Evolutionary conservation across 345 rosid species (phyloP), one percentile per base, ranked within the genome.

Genomic region (Excoecaria cochinchinensis): DNA sequence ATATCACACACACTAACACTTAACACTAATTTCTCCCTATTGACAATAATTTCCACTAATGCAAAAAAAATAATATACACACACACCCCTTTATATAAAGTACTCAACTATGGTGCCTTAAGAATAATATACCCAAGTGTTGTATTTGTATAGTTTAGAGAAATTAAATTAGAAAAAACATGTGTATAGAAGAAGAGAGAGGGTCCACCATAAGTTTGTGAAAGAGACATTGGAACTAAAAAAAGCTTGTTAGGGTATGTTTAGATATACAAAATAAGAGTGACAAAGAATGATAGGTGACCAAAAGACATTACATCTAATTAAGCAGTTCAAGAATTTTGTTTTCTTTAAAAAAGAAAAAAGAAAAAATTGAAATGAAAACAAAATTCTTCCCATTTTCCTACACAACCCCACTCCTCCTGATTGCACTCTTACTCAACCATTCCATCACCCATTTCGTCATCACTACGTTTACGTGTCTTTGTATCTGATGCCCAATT

Each of bases 381-480:
- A 14, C 15, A 62, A 59, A 73, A 31, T 73, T 75, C 64, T 83
- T 84, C 79, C 81, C 82, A 82, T 82, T 78, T 83, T 85, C 84
- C 77, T 76, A 81, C 86, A 84, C 85, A 84, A 84, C 69, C 79
- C 82, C 86, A 86, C 84, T 74, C 81, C 80, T 70, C 61, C 80
- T 79, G 70, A 59, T 76, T 90, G 92, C 90, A 90, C 81, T 79
- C 91, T 89, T 87, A 87, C 91, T 87, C 89, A 77, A 89, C 88
- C 88, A 81, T 83, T 78, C 81, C 94, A 81, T 88, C 94, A 90
- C 66, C 76, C 78, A 77, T 86, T 86, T 80, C 95, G 92, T 90
- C 95, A 90, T 79, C 89, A 56, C 87, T 73, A 88, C 85, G 90
- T 83, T 84, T 79, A 77, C 79, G 72, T 81, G 83, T 82, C 83